Evolutionary conservation across 2,329 filamentous ascomycete species (phyloP).

Genomic region (Curvularia sp.): DNA sequence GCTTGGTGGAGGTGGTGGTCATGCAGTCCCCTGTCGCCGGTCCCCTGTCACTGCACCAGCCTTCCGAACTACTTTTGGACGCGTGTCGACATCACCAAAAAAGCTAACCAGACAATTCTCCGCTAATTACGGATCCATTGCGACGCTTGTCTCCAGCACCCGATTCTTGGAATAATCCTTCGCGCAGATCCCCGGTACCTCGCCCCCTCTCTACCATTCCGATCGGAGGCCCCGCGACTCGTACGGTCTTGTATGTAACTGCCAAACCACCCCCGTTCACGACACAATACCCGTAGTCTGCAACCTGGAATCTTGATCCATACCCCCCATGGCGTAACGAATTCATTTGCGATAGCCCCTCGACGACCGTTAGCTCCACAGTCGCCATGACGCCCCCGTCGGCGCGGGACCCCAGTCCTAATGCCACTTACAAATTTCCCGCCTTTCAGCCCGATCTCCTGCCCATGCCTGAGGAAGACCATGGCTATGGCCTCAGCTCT

Average conservation of each 20-base stretch:
- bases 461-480: conserved; percentile 48
- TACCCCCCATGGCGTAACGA: conserved; percentile 43
- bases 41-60: conserved; percentile 24
- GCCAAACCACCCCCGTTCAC: conserved; percentile 6
- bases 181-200: conserved; percentile 6
- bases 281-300: conserved; percentile 1
- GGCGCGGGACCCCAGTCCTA: conserved; percentile 39
- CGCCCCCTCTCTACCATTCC: conserved; percentile 7
- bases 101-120: conserved; percentile 23
- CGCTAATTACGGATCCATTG: conserved; percentile 28
- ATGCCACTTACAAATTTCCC: conserved; percentile 55
- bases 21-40: conserved; percentile 17
- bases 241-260: neutral
- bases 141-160: conserved; percentile 28
- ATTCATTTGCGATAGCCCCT: conserved; percentile 19
- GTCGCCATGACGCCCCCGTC: conserved; percentile 41
- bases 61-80: conserved; percentile 33
- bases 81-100: conserved; percentile 28
- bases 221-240: conserved; percentile 1
- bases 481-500: conserved; percentile 40
- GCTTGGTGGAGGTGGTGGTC: conserved; percentile 11
- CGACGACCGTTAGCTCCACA: conserved; percentile 22
- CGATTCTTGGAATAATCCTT: conserved; percentile 12
- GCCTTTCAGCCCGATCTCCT: conserved; percentile 53
- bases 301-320: conserved; percentile 5